Conservation (phyloP, 1,284 basidiomycete genomes). For the Peniophora sp. region DNA sequence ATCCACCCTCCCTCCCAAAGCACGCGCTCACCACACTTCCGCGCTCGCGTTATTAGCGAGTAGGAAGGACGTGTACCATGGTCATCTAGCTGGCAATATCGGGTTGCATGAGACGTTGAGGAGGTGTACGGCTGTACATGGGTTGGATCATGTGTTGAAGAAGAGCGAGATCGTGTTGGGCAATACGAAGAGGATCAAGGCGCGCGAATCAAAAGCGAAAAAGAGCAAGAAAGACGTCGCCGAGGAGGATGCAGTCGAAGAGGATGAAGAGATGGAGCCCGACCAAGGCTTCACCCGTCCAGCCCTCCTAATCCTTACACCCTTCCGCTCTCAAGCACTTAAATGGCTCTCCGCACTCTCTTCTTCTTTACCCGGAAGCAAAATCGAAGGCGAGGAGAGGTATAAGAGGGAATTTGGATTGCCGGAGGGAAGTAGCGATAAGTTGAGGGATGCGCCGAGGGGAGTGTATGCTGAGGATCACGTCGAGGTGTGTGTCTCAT, state of each 20-base stretch:
- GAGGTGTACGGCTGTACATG: background rate
- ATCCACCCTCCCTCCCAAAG: no score
- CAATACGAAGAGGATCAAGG: background rate
- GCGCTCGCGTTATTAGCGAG: no score
- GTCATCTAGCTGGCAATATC: no score
- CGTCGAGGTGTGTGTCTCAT: constrained; percentile 46
- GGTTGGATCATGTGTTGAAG: background rate
- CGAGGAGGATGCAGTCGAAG: constrained; percentile 19
- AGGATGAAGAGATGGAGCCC: constrained; percentile 27
- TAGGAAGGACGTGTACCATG: no score
- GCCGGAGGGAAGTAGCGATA: constrained; percentile 76
- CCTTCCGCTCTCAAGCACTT: constrained; percentile 86
- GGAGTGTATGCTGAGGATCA: constrained; percentile 87
- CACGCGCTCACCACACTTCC: no score
- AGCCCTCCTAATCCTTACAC: constrained; percentile 85
- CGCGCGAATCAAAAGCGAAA: background rate
- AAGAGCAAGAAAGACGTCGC: background rate
- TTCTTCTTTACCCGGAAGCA: constrained; percentile 59
- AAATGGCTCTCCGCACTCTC: constrained; percentile 70
- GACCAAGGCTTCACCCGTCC: constrained; percentile 98
- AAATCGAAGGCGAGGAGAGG: constrained; percentile 82
- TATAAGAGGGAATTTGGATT: constrained; percentile 82
- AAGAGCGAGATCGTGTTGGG: background rate
- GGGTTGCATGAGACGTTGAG: no score
- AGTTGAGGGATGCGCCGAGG: constrained; percentile 64